Percentiles rank a stretch among this genome's conserved stretches.
phyloP scores from a whole-genome alignment of 495 filamentous ascomycete genomes.

The Letharia columbiana region DNA sequence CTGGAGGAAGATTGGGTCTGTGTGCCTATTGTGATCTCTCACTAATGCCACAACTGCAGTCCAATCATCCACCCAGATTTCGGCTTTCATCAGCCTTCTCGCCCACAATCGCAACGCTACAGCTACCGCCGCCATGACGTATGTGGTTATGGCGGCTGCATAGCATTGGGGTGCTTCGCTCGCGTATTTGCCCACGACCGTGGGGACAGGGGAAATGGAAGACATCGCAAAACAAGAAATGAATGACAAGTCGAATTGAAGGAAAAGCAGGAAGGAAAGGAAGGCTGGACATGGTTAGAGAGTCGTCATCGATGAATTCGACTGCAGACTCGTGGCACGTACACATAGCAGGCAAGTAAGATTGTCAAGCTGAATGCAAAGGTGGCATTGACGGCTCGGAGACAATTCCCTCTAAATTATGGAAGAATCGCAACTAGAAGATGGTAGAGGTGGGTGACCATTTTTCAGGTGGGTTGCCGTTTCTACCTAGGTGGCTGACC shows the following conservation, averaged over 20 bases:
- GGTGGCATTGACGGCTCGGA: no score
- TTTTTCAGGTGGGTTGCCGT: no score
- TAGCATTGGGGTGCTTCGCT: background rate
- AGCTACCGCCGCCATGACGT: background rate
- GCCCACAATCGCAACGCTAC: slow-evolving; percentile 6
- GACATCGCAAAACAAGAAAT: background rate
- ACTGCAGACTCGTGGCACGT: background rate
- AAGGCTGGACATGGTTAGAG: background rate
- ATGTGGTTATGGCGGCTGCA: background rate
- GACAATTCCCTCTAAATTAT: no score
- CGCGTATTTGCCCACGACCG: background rate
- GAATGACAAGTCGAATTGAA: background rate
- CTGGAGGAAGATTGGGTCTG: background rate
- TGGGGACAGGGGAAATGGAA: background rate
- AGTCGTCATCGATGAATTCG: background rate
- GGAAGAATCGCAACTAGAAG: no score
- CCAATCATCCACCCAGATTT: slow-evolving; percentile 20
- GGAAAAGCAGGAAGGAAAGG: background rate
- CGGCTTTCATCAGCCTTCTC: slow-evolving; percentile 13
- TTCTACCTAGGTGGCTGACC: no score
- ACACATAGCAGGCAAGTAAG: background rate
- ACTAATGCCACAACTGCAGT: slow-evolving; percentile 15
- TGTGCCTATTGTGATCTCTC: background rate
- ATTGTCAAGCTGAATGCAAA: background rate
- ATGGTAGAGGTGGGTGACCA: no score